Evolutionary conservation across 2,329 filamentous ascomycete genomes (phyloP).

Genomic region (Ascochyta koolunga): DNA sequence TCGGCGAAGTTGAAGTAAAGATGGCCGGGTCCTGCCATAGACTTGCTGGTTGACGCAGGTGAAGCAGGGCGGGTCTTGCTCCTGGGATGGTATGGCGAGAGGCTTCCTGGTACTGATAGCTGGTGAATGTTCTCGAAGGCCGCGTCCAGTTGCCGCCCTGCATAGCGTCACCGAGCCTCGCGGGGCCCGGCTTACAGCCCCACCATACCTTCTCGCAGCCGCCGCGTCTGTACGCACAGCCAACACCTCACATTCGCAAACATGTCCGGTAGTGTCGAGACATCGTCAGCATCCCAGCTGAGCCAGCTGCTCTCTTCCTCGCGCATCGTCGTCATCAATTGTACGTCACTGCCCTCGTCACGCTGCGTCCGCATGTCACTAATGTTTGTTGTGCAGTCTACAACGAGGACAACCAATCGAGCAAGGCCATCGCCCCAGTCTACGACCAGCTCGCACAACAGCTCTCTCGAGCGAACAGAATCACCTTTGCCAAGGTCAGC

Average conservation of each 20-base stretch:
- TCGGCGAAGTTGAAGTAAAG: constrained; percentile 41
- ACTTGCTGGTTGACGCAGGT: constrained; percentile 1
- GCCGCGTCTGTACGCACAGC: constrained; percentile 9
- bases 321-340: constrained; percentile 84
- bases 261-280: constrained; percentile 54
- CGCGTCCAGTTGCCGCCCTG: constrained; percentile 5
- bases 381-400: constrained; percentile 66
- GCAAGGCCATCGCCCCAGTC: constrained; percentile 80
- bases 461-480: constrained; percentile 72
- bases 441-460: constrained; percentile 77
- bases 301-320: constrained; percentile 71
- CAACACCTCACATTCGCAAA: constrained; percentile 23
- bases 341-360: constrained; percentile 62
- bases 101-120: background rate
- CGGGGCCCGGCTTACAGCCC: constrained; percentile 14
- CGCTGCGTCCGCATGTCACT: constrained; percentile 26
- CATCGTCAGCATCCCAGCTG: constrained; percentile 51
- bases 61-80: background rate
- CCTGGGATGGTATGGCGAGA: background rate
- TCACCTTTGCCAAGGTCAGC: constrained; percentile 89
- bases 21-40: constrained; percentile 42
- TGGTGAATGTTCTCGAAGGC: constrained; percentile 16
- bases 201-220: constrained; percentile 21
- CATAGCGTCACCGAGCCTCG: constrained; percentile 4
- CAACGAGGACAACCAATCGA: constrained; percentile 84